Evolutionary conservation across 2,329 filamentous ascomycete species (phyloP).

Genomic region (Coniochaeta sp.): DNA sequence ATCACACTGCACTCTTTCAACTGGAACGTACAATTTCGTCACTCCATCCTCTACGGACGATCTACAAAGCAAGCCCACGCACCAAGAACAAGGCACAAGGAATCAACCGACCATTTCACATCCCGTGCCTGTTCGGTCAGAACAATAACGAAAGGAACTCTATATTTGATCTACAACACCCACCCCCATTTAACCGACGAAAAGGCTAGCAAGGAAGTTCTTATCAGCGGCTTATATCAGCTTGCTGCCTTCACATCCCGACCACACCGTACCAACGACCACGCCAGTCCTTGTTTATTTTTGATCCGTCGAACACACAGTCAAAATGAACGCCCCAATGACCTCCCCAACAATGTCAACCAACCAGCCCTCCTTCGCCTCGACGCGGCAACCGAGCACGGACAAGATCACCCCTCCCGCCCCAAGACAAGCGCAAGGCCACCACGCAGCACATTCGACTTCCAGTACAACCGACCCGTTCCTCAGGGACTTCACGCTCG

Average conservation of each 20-base stretch:
- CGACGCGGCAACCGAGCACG: constrained; percentile 17
- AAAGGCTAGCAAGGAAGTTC: too few relatives aligned
- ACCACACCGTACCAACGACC: background rate
- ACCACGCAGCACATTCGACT: constrained; percentile 18
- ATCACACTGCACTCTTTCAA: constrained; percentile 1
- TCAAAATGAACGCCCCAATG: constrained; percentile 24
- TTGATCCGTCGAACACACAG: background rate
- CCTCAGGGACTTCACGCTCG: constrained; percentile 73
- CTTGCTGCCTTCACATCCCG: background rate
- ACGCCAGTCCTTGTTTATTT: background rate
- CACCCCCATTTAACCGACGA: too few relatives aligned
- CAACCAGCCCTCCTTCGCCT: constrained; percentile 16
- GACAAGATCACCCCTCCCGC: constrained; percentile 19
- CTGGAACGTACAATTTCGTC: too few relatives aligned
- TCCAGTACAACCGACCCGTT: constrained; percentile 50
- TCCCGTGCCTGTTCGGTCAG: too few relatives aligned
- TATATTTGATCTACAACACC: too few relatives aligned
- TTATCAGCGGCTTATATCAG: too few relatives aligned
- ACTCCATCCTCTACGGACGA: background rate
- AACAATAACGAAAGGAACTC: too few relatives aligned
- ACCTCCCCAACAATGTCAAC: constrained; percentile 15
- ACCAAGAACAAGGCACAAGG: too few relatives aligned
- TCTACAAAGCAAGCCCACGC: too few relatives aligned
- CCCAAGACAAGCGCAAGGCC: constrained; percentile 16
- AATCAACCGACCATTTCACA: too few relatives aligned